A percentile compares a stretch with the other conserved stretches of the same genome.
phyloP scores from a whole-genome alignment of 768 basidiomycete genomes.

The Asterophora lycoperdoides region DNA sequence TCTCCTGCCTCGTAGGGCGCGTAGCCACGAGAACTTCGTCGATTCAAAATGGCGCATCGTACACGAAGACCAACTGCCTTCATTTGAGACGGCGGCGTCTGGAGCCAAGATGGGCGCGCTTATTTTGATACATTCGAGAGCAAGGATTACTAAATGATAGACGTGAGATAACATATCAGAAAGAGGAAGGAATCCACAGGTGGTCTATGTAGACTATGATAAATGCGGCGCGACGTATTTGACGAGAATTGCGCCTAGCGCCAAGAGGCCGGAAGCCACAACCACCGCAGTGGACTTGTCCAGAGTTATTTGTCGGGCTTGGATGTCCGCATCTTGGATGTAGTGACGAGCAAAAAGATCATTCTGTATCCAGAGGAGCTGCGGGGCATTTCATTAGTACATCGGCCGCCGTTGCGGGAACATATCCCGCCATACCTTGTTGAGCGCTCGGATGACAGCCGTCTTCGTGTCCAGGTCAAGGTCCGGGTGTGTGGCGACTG shows the following conservation, averaged over 20 bases:
- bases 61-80: too few relatives aligned
- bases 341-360: slow-evolving; percentile 21
- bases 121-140: slow-evolving; percentile 13
- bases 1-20: too few relatives aligned
- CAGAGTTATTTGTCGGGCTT: not conserved
- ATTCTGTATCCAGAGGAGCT: slow-evolving; percentile 51
- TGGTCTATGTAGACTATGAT: not conserved
- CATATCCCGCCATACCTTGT: slow-evolving; percentile 32
- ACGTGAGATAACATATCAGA: too few relatives aligned
- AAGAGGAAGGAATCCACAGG: too few relatives aligned
- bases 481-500: slow-evolving; percentile 37
- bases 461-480: slow-evolving; percentile 34
- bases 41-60: too few relatives aligned
- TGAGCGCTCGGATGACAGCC: slow-evolving; percentile 37
- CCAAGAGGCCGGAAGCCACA: not conserved
- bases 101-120: too few relatives aligned
- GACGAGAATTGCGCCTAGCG: not conserved
- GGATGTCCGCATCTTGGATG: slow-evolving; percentile 1
- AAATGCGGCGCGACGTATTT: not conserved
- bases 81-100: too few relatives aligned
- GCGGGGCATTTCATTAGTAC: not conserved
- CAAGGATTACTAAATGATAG: too few relatives aligned
- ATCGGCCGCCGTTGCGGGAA: not conserved
- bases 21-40: too few relatives aligned
- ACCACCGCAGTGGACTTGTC: not conserved